A percentile compares a stretch with the other conserved stretches of the same genome.
Evolutionary conservation across 176 grass and related monocot genomes (phyloP).

Genomic region (Avena eriantha): DNA sequence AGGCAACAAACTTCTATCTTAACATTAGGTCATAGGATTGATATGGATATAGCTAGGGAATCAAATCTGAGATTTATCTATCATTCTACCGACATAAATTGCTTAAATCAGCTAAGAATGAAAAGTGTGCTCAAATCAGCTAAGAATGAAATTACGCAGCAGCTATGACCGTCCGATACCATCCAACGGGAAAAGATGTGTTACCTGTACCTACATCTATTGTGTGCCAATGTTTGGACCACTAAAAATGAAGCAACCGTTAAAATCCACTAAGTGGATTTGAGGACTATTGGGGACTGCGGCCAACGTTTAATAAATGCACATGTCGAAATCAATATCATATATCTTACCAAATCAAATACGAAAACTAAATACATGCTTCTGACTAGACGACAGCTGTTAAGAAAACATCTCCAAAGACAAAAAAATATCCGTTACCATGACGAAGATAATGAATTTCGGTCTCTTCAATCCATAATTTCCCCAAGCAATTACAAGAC

Average conservation of each 20-base stretch:
- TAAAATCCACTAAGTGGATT: neutral
- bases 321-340: neutral
- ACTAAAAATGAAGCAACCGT: neutral
- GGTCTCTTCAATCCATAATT: neutral
- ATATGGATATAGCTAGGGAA: too few relatives aligned
- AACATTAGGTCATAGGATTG: too few relatives aligned
- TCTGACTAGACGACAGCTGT: neutral
- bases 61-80: too few relatives aligned
- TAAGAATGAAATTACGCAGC: neutral
- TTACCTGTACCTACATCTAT: neutral
- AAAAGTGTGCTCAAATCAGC: too few relatives aligned
- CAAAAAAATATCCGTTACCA: neutral
- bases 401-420: neutral
- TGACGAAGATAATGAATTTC: neutral
- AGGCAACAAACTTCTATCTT: too few relatives aligned
- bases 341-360: neutral
- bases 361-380: constrained; percentile 4
- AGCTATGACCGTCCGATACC: constrained; percentile 6
- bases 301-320: neutral
- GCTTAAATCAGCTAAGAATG: too few relatives aligned
- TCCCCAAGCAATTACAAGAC: neutral
- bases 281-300: neutral
- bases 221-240: neutral
- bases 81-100: too few relatives aligned
- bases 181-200: neutral